A percentile compares a stretch with the other conserved stretches of the same genome.
Evolutionary conservation across 2,329 filamentous ascomycete genomes (phyloP).

Genomic region (Tolypocladium sp.): DNA sequence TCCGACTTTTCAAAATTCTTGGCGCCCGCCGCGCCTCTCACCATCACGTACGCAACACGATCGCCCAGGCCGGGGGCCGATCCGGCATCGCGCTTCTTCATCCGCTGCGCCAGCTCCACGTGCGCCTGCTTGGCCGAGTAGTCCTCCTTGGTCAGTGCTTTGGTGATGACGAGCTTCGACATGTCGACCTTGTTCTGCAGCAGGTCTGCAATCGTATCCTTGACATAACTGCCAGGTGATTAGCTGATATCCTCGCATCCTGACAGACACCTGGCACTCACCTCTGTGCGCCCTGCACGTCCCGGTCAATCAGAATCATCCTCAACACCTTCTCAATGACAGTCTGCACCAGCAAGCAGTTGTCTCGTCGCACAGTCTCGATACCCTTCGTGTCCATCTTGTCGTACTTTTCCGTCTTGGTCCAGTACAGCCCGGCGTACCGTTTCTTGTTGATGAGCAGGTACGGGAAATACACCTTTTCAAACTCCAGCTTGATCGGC

Average conservation of each 20-base stretch:
- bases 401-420: slow-evolving; percentile 86
- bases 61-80: slow-evolving; percentile 90
- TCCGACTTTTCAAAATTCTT: slow-evolving; percentile 98
- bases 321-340: slow-evolving; percentile 94
- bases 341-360: slow-evolving; percentile 89
- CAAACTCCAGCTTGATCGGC: slow-evolving; percentile 97
- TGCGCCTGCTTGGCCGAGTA: slow-evolving; percentile 93
- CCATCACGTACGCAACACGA: slow-evolving; percentile 95
- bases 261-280: background rate
- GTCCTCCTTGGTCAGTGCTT: slow-evolving; percentile 82
- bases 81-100: slow-evolving; percentile 93
- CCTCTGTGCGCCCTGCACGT: slow-evolving; percentile 67
- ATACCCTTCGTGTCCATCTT: slow-evolving; percentile 99
- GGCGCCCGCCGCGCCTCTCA: slow-evolving; percentile 78
- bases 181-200: slow-evolving; percentile 97
- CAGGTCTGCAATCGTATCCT: slow-evolving; percentile 87
- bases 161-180: slow-evolving; percentile 98
- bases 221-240: slow-evolving; percentile 66
- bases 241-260: background rate
- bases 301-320: slow-evolving; percentile 91
- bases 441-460: slow-evolving; percentile 99
- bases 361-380: slow-evolving; percentile 93
- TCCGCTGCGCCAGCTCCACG: slow-evolving; percentile 87
- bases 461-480: slow-evolving; percentile 98
- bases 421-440: slow-evolving; percentile 97